Evolutionary conservation across 345 rosid species (phyloP).

Genomic region (Stellera chamaejasme): DNA sequence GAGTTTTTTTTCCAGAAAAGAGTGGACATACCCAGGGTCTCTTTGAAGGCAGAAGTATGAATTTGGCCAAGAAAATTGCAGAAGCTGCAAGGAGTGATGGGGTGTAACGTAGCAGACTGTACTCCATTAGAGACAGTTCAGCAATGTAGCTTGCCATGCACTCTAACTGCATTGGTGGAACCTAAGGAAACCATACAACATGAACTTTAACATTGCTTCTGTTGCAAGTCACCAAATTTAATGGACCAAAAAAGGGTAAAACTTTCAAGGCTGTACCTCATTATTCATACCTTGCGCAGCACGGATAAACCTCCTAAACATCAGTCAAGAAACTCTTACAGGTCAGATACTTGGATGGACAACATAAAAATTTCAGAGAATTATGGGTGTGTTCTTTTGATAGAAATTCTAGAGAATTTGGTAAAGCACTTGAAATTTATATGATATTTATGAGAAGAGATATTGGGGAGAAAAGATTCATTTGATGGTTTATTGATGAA

Average conservation of each 20-base stretch:
- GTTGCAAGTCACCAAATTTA: no score
- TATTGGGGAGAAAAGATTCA: no score
- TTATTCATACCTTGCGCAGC: constrained; percentile 61
- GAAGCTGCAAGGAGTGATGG: constrained; percentile 92
- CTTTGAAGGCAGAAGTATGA: constrained; percentile 55
- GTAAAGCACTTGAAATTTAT: no score
- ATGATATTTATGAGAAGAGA: no score
- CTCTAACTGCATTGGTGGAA: constrained; percentile 61
- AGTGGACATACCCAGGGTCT: constrained; percentile 70
- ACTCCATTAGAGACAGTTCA: constrained; percentile 75
- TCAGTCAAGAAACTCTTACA: constrained; percentile 7
- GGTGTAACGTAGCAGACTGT: constrained; percentile 57
- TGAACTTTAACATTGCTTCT: background rate
- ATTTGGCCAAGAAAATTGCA: constrained; percentile 77
- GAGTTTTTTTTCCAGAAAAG: no score
- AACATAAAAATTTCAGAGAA: background rate
- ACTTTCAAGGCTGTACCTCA: constrained; percentile 42
- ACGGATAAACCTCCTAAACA: constrained; percentile 69
- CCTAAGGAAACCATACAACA: constrained; percentile 22
- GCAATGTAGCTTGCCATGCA: constrained; percentile 72
- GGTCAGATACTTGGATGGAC: background rate
- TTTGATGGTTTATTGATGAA: no score
- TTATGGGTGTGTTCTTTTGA: background rate
- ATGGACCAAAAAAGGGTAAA: no score
- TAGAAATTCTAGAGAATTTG: no score